A percentile compares a stretch with the other conserved stretches of the same genome.
These are phyloP conservation scores for Globisporangium acanthophoron DNA, from an alignment of 352 stramenopile genomes.

Conservation along the genomic window DNA sequence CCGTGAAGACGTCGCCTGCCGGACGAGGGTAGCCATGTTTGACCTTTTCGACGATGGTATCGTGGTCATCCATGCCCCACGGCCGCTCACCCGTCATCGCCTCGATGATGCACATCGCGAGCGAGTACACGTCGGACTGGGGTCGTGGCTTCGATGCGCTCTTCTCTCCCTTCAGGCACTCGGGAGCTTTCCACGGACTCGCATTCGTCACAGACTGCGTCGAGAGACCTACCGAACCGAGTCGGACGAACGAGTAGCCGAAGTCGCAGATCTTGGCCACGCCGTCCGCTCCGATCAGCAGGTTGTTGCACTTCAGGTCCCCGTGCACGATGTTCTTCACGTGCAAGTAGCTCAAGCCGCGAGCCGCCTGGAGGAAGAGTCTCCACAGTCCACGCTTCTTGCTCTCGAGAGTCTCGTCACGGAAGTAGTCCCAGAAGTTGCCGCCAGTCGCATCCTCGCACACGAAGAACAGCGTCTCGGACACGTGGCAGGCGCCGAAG, in stretches of 20 bases:
- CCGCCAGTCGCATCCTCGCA: background rate
- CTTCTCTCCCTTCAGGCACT: too few species aligned
- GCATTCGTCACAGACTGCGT: too few species aligned
- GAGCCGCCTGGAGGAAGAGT: background rate
- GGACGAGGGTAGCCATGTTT: background rate
- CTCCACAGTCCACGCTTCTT: background rate
- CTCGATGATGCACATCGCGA: slow-evolving; percentile 10
- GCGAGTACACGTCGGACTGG: slow-evolving; percentile 22
- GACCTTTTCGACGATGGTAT: background rate
- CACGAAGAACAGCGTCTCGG: background rate
- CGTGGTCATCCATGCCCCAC: slow-evolving; percentile 24
- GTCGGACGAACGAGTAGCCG: too few species aligned
- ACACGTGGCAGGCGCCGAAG: slow-evolving; percentile 8
- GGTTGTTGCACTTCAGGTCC: slow-evolving; percentile 62
- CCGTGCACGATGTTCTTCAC: slow-evolving; percentile 53
- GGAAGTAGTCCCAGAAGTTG: background rate
- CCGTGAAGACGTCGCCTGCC: background rate
- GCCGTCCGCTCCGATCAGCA: slow-evolving; percentile 21
- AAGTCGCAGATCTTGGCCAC: slow-evolving; percentile 22
- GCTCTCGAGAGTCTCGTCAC: background rate
- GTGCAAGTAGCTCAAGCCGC: background rate
- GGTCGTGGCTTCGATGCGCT: slow-evolving; percentile 1
- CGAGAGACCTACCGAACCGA: slow-evolving; percentile 1
- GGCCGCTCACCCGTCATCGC: slow-evolving; percentile 49
- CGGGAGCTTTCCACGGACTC: slow-evolving; percentile 3